These are phyloP conservation scores for Geranium rotundifolium DNA, from an alignment of 345 rosid species.

Conservation along the genomic window DNA sequence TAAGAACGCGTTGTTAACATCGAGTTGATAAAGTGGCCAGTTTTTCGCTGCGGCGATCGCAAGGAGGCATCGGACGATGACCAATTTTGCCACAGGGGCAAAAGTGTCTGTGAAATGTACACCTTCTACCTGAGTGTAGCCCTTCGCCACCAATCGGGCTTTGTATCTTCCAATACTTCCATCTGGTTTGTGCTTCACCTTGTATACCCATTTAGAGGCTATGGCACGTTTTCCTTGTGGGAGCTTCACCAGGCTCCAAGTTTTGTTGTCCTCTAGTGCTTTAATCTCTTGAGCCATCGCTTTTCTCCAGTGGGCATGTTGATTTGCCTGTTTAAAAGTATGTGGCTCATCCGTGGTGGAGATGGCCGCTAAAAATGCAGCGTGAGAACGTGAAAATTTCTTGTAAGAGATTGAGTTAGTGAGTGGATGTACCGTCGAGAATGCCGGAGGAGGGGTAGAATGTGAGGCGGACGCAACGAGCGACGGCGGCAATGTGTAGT, in stretches of 20 bases:
- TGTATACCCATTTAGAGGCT: slow-evolving; percentile 7
- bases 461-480: neutral
- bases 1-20: no score
- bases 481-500: neutral
- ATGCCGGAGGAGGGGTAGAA: neutral
- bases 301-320: neutral
- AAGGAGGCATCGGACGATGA: neutral
- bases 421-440: neutral
- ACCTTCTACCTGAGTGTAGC: slow-evolving; percentile 4
- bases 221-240: neutral
- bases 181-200: slow-evolving; percentile 3
- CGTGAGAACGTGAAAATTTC: neutral
- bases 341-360: slow-evolving; percentile 1
- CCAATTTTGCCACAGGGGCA: neutral
- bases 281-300: neutral
- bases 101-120: slow-evolving; percentile 5
- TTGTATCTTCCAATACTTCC: neutral
- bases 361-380: slow-evolving; percentile 1
- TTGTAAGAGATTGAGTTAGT: neutral
- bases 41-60: neutral
- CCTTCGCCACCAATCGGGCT: neutral
- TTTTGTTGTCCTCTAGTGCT: neutral
- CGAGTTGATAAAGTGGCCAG: neutral
- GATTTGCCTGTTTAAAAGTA: neutral
- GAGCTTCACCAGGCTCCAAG: neutral